Conservation (phyloP, 371 early-diverging fungal genomes). For the Mucor lusitanicus region DNA sequence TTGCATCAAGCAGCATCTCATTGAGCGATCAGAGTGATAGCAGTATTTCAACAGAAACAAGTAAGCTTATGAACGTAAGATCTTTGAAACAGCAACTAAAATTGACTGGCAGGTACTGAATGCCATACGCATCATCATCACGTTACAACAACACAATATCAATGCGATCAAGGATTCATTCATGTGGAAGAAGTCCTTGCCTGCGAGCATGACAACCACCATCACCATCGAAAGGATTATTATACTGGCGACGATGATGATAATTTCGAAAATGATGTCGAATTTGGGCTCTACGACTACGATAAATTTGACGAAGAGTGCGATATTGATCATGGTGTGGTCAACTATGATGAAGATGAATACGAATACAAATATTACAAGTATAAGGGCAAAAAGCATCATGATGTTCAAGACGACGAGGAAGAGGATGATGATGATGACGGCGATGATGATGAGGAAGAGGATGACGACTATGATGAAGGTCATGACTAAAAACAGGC, state of each 20-base stretch:
- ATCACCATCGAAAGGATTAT: not conserved
- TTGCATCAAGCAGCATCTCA: no score
- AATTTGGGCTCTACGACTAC: not conserved
- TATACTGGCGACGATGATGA: not conserved
- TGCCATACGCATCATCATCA: not conserved
- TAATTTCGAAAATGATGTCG: not conserved
- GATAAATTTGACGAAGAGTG: not conserved
- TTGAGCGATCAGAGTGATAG: not conserved
- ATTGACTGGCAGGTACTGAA: not conserved
- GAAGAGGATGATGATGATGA: not conserved
- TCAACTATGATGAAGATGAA: not conserved
- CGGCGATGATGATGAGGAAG: not conserved
- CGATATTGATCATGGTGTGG: not conserved
- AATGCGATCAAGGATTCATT: not conserved
- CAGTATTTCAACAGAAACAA: not conserved
- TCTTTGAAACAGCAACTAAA: not conserved
- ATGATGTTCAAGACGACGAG: not conserved
- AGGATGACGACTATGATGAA: not conserved
- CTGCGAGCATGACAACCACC: not conserved
- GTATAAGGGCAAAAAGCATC: not conserved
- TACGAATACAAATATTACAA: not conserved
- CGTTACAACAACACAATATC: not conserved
- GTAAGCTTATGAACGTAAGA: not conserved
- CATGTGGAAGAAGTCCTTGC: not conserved
- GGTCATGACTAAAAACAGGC: no score